phyloP scores from a whole-genome alignment of 1,284 basidiomycete species.

The Leccinum pallidistipes region DNA sequence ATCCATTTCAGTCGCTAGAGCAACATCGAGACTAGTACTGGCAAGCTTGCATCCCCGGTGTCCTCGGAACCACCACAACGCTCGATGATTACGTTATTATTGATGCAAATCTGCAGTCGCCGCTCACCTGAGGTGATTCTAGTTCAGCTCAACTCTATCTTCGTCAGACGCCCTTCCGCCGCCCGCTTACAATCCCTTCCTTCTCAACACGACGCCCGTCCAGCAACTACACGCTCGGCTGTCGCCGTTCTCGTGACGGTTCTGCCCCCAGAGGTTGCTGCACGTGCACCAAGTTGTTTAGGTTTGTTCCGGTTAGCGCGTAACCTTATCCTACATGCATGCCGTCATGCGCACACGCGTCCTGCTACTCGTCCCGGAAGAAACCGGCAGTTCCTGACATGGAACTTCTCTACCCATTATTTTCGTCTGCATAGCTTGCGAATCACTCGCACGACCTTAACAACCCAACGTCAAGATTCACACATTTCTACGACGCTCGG shows the following conservation, averaged over 20 bases:
- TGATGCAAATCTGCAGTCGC: not conserved
- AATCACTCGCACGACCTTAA: constrained; percentile 10
- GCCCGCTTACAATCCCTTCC: not conserved
- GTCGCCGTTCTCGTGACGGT: not conserved
- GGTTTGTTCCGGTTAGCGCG: not conserved
- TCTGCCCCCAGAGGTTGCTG: too few relatives aligned
- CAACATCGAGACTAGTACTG: not conserved
- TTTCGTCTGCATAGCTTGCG: not conserved
- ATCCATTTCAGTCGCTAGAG: not conserved
- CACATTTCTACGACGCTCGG: constrained; percentile 23
- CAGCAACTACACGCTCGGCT: not conserved
- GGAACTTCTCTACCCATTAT: not conserved
- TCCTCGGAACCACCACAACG: not conserved
- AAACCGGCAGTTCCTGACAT: constrained; percentile 19
- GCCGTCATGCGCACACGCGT: constrained; percentile 9
- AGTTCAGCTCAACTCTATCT: not conserved
- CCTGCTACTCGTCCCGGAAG: constrained; percentile 9
- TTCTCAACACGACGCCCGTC: not conserved
- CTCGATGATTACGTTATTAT: not conserved
- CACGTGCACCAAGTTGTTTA: not conserved
- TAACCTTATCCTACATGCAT: not conserved
- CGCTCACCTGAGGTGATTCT: not conserved
- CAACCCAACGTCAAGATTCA: constrained; percentile 7
- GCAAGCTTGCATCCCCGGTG: not conserved
- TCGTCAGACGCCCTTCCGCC: not conserved